Evolutionary conservation across 495 filamentous ascomycete species (phyloP), one percentile per base, ranked within the genome.

Genomic region (Penicilliopsis zonata): DNA sequence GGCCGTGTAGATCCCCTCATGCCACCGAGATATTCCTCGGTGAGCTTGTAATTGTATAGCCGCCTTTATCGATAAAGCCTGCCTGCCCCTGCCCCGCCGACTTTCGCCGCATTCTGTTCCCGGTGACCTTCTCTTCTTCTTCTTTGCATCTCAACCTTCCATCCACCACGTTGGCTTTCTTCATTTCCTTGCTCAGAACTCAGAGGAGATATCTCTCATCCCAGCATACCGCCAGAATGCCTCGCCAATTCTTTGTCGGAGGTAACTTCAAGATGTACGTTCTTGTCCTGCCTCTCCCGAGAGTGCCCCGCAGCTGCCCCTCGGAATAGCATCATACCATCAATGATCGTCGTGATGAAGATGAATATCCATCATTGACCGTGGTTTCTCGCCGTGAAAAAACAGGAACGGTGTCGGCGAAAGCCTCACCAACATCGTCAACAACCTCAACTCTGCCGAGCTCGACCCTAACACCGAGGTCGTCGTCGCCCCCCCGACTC

Each of bases 241-340:
- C 76, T 65, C 88, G 90, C 69, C 81, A 86, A 78, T 98, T 95
- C 74, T 95, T 98, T 65, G 85, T 98, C 55, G 90, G 90, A 57
- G 90, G 90, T 53, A 98, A 96, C 76, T 96, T 96, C 72, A 98
- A 98, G 70, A 94, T 94, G 86, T 88, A 57, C 33, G 70, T 63
- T 16, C 34, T 33, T 28, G 42, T n/a, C n/a, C n/a, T n/a, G n/a
- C n/a, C n/a, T n/a, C 39, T 36, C 34, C 36, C 37, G 31, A 15
- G 26, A 40, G 31, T 41, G 31, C 43, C 41, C 47, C 35, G 31
- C 40, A 43, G 27, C 41, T 5, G 19, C 38, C 44, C 41, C 38
- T 49, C 47, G 31, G n/a, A n/a, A n/a, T n/a, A 33, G 35, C 33
- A 23, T 36, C 19, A 8, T 30, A 29, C 9, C 27, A 36, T 33